Evolutionary conservation across 805 yeast genomes (phyloP).

Genomic region (Grigorovia transvaalensis): DNA sequence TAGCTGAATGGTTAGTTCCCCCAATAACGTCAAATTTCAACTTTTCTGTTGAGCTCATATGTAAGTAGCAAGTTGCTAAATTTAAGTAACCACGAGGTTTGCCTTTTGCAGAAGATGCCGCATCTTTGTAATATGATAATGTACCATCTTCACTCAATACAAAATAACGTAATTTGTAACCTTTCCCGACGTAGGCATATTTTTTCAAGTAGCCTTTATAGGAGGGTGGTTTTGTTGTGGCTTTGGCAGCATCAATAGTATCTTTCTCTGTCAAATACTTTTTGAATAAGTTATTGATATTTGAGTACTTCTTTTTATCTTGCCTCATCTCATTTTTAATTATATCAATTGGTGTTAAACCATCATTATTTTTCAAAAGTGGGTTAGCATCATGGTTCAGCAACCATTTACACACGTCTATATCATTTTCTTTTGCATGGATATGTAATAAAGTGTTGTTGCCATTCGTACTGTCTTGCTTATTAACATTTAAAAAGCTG

Average conservation of each 20-base stretch:
- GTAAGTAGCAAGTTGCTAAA: conserved; percentile 68
- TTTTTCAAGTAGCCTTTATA: conserved; percentile 86
- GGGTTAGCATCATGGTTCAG: conserved; percentile 93
- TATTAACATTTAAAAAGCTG: conserved; percentile 80
- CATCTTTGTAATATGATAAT: conserved; percentile 79
- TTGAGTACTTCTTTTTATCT: conserved; percentile 5
- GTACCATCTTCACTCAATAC: conserved; percentile 72
- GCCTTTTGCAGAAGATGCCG: conserved; percentile 55
- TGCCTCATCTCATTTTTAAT: conserved; percentile 37
- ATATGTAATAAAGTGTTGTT: conserved; percentile 89
- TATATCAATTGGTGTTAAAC: conserved; percentile 71
- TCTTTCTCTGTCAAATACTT: conserved; percentile 68
- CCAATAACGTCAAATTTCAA: conserved; percentile 82
- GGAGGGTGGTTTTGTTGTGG: conserved; percentile 51
- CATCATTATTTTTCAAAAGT: conserved; percentile 68
- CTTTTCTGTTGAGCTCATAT: conserved; percentile 84
- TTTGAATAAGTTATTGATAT: conserved; percentile 53
- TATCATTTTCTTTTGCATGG: conserved; percentile 64
- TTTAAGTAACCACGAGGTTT: conserved; percentile 85
- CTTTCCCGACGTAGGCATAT: conserved; percentile 96
- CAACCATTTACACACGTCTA: conserved; percentile 79
- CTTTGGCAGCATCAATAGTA: conserved; percentile 37
- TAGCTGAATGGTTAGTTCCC: conserved; percentile 48
- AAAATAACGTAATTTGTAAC: conserved; percentile 91
- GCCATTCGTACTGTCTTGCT: conserved; percentile 73